Base-by-base conservation (phyloP, 1,139 yeast genomes). In the Yamadazyma songkhlaensis region DNA sequence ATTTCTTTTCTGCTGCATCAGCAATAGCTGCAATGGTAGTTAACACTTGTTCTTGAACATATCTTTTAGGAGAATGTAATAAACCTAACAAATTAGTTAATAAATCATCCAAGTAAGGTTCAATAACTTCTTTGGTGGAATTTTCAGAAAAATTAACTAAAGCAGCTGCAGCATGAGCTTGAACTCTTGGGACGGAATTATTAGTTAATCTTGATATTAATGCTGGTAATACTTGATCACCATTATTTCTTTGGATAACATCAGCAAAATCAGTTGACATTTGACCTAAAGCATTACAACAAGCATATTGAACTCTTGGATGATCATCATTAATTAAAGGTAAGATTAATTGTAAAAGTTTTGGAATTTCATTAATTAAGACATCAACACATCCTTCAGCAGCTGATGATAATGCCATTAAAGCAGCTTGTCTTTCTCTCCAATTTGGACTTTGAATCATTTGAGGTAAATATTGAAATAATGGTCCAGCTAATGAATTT, bases 101-200 rank as follows among this genome's bases (percentile, higher is more conserved):
- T 49, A 94, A 67, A 49, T 75, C 79, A 59, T 92, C 98, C 55
- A 92, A 72, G 53, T 85, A 90, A 9, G 97, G 97, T 52, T 89
- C 97, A 49, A 94, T 68, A 12, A 82, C 78, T 45, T 85, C 95
- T 55, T 87, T 86, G 5, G 89, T 68, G 3, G 98, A 96, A 46
- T 85, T 89, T 59, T 92, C 98, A 34, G 94, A 81, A 58, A 92
- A 92, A 58, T 92, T 92, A 31, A 92, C 97, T 53, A 92, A 72
- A 0, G 98, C 98, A 34, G 98, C 98, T 28, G 98, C 97, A 11
- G 97, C 98, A 57, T 92, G 98, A 0, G 97, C 89, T 64, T 90
- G 97, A 21, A 92, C 98, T 54, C 97, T 74, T 41, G 94, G 95
- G 24, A 84, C 89, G 15, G 86, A 78, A 41, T 72, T 72, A 45